Conservation (phyloP, 2,329 filamentous ascomycete genomes). For the Pseudocercospora crystallina region DNA sequence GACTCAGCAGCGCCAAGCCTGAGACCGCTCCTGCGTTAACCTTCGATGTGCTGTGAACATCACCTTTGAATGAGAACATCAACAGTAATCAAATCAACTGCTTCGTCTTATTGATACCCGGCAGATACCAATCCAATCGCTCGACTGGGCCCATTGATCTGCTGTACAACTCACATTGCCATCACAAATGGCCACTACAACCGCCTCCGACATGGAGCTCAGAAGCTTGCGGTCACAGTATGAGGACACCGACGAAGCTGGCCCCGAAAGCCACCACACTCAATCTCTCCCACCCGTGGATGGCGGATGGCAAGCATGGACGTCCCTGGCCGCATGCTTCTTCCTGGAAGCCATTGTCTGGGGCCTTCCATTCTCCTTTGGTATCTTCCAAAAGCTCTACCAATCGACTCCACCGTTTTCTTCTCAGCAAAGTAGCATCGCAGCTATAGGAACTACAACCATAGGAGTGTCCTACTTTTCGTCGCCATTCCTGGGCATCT, state of each 20-base stretch:
- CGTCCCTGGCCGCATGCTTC: slow-evolving; percentile 50
- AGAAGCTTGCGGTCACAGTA: too few relatives aligned
- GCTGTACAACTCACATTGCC: too few relatives aligned
- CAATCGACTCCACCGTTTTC: slow-evolving; percentile 23
- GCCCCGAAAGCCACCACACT: neutral
- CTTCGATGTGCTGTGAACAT: too few relatives aligned
- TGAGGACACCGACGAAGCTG: slow-evolving; percentile 1
- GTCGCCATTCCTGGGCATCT: slow-evolving; percentile 41
- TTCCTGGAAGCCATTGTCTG: slow-evolving; percentile 30
- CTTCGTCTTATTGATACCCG: too few relatives aligned
- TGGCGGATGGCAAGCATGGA: slow-evolving; percentile 42
- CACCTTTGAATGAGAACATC: too few relatives aligned
- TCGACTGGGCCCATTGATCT: too few relatives aligned
- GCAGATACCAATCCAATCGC: too few relatives aligned
- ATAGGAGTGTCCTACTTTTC: slow-evolving; percentile 51
- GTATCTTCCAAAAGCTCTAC: slow-evolving; percentile 30
- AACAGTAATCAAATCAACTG: too few relatives aligned
- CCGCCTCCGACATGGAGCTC: too few relatives aligned
- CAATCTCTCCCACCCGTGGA: slow-evolving; percentile 37
- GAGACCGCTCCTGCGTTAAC: too few relatives aligned
- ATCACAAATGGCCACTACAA: neutral
- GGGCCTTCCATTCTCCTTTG: slow-evolving; percentile 26
- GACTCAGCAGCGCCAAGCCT: too few relatives aligned
- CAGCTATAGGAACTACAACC: slow-evolving; percentile 46
- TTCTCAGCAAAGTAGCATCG: slow-evolving; percentile 35